Conservation (phyloP, 345 rosid genomes). For the Turnera subulata region DNA sequence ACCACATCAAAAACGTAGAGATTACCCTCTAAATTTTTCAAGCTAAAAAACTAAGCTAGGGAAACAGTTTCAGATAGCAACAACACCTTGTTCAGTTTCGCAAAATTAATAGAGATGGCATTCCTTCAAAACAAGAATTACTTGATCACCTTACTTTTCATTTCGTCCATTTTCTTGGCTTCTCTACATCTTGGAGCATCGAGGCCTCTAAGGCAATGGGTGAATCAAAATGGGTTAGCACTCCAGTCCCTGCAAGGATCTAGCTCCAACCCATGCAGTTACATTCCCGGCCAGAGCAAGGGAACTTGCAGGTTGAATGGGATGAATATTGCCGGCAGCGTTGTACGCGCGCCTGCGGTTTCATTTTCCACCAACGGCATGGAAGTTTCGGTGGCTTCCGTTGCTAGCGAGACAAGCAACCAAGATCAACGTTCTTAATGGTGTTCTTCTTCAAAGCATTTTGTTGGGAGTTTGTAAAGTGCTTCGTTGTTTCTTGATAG, state of each 20-base stretch:
- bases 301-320: background rate
- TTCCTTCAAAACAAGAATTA: background rate
- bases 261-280: background rate
- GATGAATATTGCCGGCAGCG: conserved; percentile 14
- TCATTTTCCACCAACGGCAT: background rate
- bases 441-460: background rate
- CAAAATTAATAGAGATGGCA: conserved; percentile 3
- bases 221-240: background rate
- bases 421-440: conserved; percentile 3
- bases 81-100: background rate
- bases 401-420: background rate
- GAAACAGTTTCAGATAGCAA: too few relatives aligned
- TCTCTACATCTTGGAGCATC: conserved; percentile 12
- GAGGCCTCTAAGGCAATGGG: conserved; percentile 9
- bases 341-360: background rate
- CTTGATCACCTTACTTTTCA: background rate
- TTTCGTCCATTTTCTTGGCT: conserved; percentile 8
- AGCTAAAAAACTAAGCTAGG: background rate
- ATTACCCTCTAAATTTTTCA: background rate
- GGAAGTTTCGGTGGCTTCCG: conserved; percentile 12
- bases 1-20: background rate
- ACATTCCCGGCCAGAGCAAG: background rate
- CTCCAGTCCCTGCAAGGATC: background rate
- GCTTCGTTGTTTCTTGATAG: too few relatives aligned
- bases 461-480: background rate